Conservation (phyloP, 192 early-diverging fungal species). For the Pilaira anomala region DNA sequence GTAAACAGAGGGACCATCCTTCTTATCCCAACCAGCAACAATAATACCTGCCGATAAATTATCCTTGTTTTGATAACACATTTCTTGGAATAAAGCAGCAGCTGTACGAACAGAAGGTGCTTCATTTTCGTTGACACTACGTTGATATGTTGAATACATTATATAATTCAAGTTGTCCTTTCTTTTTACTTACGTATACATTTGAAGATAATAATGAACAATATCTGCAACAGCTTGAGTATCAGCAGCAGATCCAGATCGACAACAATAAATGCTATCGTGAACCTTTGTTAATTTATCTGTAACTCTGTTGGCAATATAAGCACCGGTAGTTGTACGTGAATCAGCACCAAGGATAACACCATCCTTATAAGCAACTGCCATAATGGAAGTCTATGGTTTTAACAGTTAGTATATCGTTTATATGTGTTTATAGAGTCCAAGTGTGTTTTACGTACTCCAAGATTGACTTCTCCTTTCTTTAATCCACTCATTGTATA, state of each 20-base stretch:
- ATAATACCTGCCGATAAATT: slow-evolving; percentile 89
- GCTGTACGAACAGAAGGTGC: slow-evolving; percentile 84
- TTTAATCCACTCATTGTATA: slow-evolving; percentile 57
- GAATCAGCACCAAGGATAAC: slow-evolving; percentile 98
- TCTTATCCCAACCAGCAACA: slow-evolving; percentile 95
- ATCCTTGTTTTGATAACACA: slow-evolving; percentile 94
- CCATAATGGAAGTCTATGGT: slow-evolving; percentile 99
- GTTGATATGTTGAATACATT: neutral
- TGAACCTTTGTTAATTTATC: slow-evolving; percentile 97
- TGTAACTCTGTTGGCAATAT: slow-evolving; percentile 96
- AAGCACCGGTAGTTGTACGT: slow-evolving; percentile 92
- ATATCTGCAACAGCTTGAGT: slow-evolving; percentile 98
- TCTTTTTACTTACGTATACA: slow-evolving; percentile 68
- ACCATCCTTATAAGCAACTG: slow-evolving; percentile 83
- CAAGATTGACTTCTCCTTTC: slow-evolving; percentile 93
- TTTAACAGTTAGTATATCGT: neutral
- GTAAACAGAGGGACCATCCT: slow-evolving; percentile 85
- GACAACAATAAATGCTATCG: slow-evolving; percentile 96
- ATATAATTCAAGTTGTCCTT: neutral
- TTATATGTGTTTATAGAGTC: neutral
- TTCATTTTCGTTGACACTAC: slow-evolving; percentile 79
- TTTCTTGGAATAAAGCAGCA: slow-evolving; percentile 88
- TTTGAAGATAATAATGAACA: slow-evolving; percentile 92
- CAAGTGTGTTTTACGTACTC: slow-evolving; percentile 59
- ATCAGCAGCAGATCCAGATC: slow-evolving; percentile 96